Evolutionary conservation across 2,329 filamentous ascomycete genomes (phyloP).

Genomic region (Catunica adiposa): DNA sequence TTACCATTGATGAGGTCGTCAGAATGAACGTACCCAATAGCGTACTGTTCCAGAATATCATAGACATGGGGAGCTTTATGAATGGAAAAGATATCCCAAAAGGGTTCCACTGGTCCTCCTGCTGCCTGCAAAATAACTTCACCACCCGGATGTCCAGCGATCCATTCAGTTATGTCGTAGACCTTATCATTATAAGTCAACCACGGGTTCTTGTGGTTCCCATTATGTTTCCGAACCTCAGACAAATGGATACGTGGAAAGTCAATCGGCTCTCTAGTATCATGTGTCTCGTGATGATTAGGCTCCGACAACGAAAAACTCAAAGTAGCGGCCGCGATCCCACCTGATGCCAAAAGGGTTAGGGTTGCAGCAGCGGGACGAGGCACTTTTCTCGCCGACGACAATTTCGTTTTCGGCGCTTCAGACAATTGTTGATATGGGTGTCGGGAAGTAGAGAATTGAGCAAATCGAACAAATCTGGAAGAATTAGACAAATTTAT

Average conservation of each 20-base stretch:
- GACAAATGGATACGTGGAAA: slow-evolving; percentile 33
- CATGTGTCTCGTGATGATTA: background rate
- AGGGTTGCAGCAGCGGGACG: slow-evolving; percentile 3
- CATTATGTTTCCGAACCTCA: slow-evolving; percentile 37
- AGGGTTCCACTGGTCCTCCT: slow-evolving; percentile 47
- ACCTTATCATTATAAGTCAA: slow-evolving; percentile 47
- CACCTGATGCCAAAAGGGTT: slow-evolving; percentile 14
- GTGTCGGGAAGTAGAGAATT: slow-evolving; percentile 4
- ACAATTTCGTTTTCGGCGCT: background rate
- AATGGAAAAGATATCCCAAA: slow-evolving; percentile 55
- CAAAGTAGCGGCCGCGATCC: slow-evolving; percentile 6
- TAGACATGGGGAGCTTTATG: slow-evolving; percentile 49
- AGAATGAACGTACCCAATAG: slow-evolving; percentile 43
- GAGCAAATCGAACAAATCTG: background rate
- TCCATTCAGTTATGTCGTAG: slow-evolving; percentile 56
- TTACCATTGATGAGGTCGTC: slow-evolving; percentile 42
- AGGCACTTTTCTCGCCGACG: background rate
- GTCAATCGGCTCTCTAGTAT: slow-evolving; percentile 22
- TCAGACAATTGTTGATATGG: background rate
- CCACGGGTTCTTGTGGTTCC: slow-evolving; percentile 40
- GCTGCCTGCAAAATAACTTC: slow-evolving; percentile 51
- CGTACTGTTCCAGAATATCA: slow-evolving; percentile 47
- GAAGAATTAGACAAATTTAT: background rate
- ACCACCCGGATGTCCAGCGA: slow-evolving; percentile 48
- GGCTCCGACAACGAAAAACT: slow-evolving; percentile 10